Base-by-base conservation (phyloP, 345 rosid species). In the Microcos paniculata region DNA sequence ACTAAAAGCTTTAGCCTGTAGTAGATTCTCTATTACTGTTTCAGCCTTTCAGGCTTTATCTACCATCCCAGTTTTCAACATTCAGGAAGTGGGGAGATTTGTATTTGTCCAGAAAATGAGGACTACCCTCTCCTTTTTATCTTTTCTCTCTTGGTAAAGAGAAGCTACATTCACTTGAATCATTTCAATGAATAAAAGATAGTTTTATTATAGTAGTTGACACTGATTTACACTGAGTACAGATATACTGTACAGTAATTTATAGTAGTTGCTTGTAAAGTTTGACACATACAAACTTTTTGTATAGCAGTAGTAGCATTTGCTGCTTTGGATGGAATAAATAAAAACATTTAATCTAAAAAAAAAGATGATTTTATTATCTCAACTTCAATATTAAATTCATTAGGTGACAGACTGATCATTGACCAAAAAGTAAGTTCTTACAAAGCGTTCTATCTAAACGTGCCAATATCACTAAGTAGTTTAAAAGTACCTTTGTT, bases 1-100 rank as follows among this genome's bases (percentile, higher is more conserved):
- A 26, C 72, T 16, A 30, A 58, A 49, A 49, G 43, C 42, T 72
- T 76, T 65, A 30, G 56, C 33, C 46, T 40, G 35, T 70, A 16
- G 18, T 48, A 76, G 80, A 79, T 76, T 70, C 80, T 72, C 45
- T 10, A 16, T 49, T 33, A 30, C 59, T 69, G 28, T 49, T 69
- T 69, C 73, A 69, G 45, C 73, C 73, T 69, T 69, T 51, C 59
- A 68, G 72, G 52, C 57, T 68, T 48, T 68, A 46, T 53, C 24
- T 26, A 53, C 19, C n/a, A 53, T 8, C 58, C 26, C 58, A 56
- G 61, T 23, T 24, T 24, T 24, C 15, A 23, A 9, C 14, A 55
- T 8, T 21, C 62, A 57, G 33, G 62, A 57, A 57, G 33, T 57
- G 62, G 45, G 45, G 45, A 42, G 10, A 42, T 42, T 9, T 42